phyloP scores from a whole-genome alignment of 495 filamentous ascomycete genomes.

The Penicillium bialowiezense region DNA sequence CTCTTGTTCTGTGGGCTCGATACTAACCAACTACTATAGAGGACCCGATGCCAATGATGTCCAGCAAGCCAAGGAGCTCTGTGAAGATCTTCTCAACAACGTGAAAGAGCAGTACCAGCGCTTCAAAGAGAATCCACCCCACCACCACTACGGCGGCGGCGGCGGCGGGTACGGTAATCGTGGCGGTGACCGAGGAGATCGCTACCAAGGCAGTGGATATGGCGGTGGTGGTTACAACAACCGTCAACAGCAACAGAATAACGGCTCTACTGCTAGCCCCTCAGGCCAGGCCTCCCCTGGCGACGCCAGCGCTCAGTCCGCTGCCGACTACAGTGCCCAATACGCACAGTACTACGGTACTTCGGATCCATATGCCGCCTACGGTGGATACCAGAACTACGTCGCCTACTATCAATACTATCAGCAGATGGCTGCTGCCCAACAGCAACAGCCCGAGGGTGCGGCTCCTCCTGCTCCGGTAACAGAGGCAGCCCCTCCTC shows the following conservation, averaged over 20 bases:
- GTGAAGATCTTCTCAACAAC: conserved; percentile 78
- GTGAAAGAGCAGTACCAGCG: conserved; percentile 83
- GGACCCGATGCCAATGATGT: conserved; percentile 86
- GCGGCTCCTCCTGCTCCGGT: conserved; percentile 57
- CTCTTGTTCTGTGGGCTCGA: conserved; percentile 21
- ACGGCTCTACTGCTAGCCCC: conserved; percentile 35
- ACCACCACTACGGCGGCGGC: conserved; percentile 59
- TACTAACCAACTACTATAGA: conserved; percentile 52
- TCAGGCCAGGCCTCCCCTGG: conserved; percentile 24
- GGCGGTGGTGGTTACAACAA: conserved; percentile 33
- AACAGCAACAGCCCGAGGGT: conserved; percentile 39
- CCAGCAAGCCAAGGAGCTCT: conserved; percentile 81
- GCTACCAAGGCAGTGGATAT: conserved; percentile 25
- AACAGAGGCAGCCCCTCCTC: conserved; percentile 63
- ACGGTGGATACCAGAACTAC: conserved; percentile 83
- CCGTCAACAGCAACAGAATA: conserved; percentile 34
- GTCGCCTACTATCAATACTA: conserved; percentile 68
- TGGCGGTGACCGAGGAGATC: conserved; percentile 22
- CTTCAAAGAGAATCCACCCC: conserved; percentile 81
- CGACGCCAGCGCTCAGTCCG: conserved; percentile 33
- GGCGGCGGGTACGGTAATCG: conserved; percentile 46
- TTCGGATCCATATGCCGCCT: conserved; percentile 85
- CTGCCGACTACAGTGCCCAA: conserved; percentile 66
- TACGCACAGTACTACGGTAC: conserved; percentile 80
- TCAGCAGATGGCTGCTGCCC: conserved; percentile 57